Evolutionary conservation across 2,329 filamentous ascomycete genomes (phyloP).

Genomic region (Fusarium cyanostomum): DNA sequence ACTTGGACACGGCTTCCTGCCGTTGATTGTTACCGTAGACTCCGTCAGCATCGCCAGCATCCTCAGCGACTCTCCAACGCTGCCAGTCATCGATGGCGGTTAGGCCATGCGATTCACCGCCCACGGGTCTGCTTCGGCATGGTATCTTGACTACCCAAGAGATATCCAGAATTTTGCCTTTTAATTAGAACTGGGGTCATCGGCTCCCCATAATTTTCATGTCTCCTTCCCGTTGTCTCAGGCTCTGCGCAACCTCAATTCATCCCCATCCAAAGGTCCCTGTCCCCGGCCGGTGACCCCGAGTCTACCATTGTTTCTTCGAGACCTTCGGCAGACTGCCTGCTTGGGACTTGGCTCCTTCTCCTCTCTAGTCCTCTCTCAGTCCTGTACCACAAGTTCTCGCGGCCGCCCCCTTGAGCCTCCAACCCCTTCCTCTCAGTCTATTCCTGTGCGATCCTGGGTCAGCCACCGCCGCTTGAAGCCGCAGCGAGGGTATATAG

Average conservation of each 20-base stretch:
- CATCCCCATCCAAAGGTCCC: conserved; percentile 43
- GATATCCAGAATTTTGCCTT: conserved; percentile 25
- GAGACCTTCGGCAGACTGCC: conserved; percentile 37
- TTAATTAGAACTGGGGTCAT: conserved; percentile 43
- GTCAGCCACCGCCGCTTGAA: conserved; percentile 42
- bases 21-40: conserved; percentile 36
- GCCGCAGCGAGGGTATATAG: conserved; percentile 51
- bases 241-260: conserved; percentile 52
- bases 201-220: conserved; percentile 49
- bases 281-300: conserved; percentile 42
- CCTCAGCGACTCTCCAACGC: conserved; percentile 22
- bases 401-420: conserved; percentile 35
- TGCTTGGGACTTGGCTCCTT: conserved; percentile 34
- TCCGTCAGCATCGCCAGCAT: conserved; percentile 22
- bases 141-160: conserved; percentile 20
- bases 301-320: conserved; percentile 41
- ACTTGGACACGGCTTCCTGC: conserved; percentile 45
- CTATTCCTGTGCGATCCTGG: conserved; percentile 43
- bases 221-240: conserved; percentile 55
- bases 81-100: conserved; percentile 17
- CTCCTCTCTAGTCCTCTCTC: conserved; percentile 26
- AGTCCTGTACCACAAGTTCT: conserved; percentile 40
- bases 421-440: conserved; percentile 34
- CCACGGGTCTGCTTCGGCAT: conserved; percentile 24
- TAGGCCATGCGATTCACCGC: conserved; percentile 28